phyloP scores from a whole-genome alignment of 2,329 filamentous ascomycete genomes.

The Calonectria hawksworthii region DNA sequence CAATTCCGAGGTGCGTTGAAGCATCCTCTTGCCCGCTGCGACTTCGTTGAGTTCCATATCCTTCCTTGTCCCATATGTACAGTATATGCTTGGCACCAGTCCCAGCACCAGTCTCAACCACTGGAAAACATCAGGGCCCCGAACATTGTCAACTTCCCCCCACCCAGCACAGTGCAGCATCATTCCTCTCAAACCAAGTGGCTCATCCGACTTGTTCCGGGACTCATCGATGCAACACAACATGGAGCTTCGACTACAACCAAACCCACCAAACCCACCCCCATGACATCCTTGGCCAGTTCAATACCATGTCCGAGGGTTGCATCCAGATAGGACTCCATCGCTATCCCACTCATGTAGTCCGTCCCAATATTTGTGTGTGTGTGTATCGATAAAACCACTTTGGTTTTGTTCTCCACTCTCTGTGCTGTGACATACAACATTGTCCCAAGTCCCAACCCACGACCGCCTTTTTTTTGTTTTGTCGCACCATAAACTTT shows the following conservation, averaged over 20 bases:
- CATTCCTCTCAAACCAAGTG: constrained; percentile 18
- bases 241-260: background rate
- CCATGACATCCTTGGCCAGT: background rate
- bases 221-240: background rate
- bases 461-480: background rate
- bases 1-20: constrained; percentile 27
- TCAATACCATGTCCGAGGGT: background rate
- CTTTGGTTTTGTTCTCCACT: background rate
- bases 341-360: background rate
- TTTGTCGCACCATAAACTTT: background rate
- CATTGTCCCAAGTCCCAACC: background rate
- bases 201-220: background rate
- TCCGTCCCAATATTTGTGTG: background rate
- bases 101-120: constrained; percentile 38
- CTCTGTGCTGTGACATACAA: background rate
- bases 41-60: constrained; percentile 28
- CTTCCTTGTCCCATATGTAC: constrained; percentile 17
- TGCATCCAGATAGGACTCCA: background rate
- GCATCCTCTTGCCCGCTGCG: constrained; percentile 33
- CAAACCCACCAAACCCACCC: background rate
- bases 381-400: background rate
- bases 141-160: constrained; percentile 31
- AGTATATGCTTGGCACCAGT: constrained; percentile 21
- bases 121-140: constrained; percentile 32
- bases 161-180: constrained; percentile 24